A percentile compares a stretch with the other conserved stretches of the same genome.
These are phyloP conservation scores for Fusarium bactridioides DNA, from an alignment of 2,329 filamentous ascomycete species.

Conservation along the genomic window DNA sequence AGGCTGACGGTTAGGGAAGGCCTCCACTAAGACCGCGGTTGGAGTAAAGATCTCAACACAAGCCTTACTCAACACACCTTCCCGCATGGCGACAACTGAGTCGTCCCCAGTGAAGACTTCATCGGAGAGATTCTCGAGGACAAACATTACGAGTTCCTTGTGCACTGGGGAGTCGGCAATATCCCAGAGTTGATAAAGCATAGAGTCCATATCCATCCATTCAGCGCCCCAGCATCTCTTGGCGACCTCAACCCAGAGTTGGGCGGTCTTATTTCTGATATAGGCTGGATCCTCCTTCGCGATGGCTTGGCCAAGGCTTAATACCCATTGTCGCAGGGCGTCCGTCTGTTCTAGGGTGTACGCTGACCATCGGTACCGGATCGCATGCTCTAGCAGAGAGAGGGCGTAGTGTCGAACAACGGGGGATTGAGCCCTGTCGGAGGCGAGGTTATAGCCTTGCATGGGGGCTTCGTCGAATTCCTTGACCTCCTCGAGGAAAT, in stretches of 20 bases:
- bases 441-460: slow-evolving; percentile 84
- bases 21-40: slow-evolving; percentile 73
- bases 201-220: slow-evolving; percentile 93
- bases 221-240: slow-evolving; percentile 92
- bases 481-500: slow-evolving; percentile 88
- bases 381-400: slow-evolving; percentile 87
- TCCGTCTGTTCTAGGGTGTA: slow-evolving; percentile 73
- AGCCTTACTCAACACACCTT: slow-evolving; percentile 84
- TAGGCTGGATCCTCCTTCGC: slow-evolving; percentile 78
- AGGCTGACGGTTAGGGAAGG: slow-evolving; percentile 76
- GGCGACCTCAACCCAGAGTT: slow-evolving; percentile 93
- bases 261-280: slow-evolving; percentile 90
- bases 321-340: slow-evolving; percentile 77
- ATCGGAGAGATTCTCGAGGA: slow-evolving; percentile 91
- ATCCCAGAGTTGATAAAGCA: slow-evolving; percentile 86
- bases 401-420: slow-evolving; percentile 93
- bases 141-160: slow-evolving; percentile 86
- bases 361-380: slow-evolving; percentile 83
- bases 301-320: slow-evolving; percentile 78
- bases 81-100: slow-evolving; percentile 81
- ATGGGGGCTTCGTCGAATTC: slow-evolving; percentile 79
- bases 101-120: slow-evolving; percentile 95
- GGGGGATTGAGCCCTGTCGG: slow-evolving; percentile 75
- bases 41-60: slow-evolving; percentile 96
- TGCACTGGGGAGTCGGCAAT: slow-evolving; percentile 66